Evolutionary conservation across 768 basidiomycete species (phyloP), one percentile per base, ranked within the genome.

Genomic region (Mycena olivaceomarginata): DNA sequence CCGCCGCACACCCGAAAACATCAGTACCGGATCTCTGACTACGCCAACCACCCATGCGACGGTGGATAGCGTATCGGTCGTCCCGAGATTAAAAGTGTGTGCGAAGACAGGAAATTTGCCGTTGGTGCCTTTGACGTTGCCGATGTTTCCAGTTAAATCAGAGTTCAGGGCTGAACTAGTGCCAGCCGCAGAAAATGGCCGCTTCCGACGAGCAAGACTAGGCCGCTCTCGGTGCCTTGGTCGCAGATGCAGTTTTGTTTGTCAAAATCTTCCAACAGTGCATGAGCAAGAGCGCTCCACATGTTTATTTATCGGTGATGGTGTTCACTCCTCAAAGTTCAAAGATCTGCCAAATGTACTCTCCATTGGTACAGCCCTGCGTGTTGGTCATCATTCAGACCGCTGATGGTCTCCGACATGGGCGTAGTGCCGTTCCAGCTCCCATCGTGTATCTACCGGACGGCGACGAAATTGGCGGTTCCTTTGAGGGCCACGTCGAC

Each of bases 31-130:
- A n/a, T n/a, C n/a, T n/a, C n/a, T n/a, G n/a, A n/a, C n/a, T n/a
- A n/a, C n/a, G n/a, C n/a, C n/a, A n/a, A n/a, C n/a, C n/a, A n/a
- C n/a, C n/a, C n/a, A n/a, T n/a, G n/a, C n/a, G n/a, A n/a, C n/a
- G n/a, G n/a, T n/a, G n/a, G n/a, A n/a, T n/a, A n/a, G n/a, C n/a
- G n/a, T n/a, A n/a, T n/a, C n/a, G n/a, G n/a, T n/a, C n/a, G n/a
- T n/a, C n/a, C n/a, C n/a, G n/a, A n/a, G n/a, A n/a, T n/a, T n/a
- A n/a, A n/a, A 82, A 0, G 90, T 85, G 72, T 90, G 87, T 1
- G 87, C 89, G 75, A 92, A 86, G 15, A 91, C 90, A 37, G 91
- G 90, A 85, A 87, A 89, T 48, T 82, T 77, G 0, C 82, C 82
- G 39, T 71, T 40, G 11, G 22, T 11, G 39, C n/a, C 60, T 8